Base-by-base conservation (phyloP, 495 filamentous ascomycete genomes). In the Tuber calosporum region DNA sequence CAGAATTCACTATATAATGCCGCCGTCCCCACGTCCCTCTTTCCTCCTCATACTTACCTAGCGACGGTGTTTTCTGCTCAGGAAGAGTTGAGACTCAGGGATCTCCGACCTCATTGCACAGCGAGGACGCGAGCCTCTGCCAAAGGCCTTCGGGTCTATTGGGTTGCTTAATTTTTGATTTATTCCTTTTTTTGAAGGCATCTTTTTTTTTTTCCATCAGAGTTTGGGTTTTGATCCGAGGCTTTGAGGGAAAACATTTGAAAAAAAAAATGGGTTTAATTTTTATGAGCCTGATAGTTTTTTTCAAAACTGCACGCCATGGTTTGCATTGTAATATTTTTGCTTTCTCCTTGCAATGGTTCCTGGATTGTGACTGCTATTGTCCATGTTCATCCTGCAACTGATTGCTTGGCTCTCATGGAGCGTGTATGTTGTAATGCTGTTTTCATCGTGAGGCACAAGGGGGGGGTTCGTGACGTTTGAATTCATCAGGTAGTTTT, bases 51-150 rank as follows among this genome's bases (percentile, higher is more conserved):
- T 77, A 77, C 75, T 77, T 77, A 77, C 75, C 75, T 77, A 77
- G 75, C 75, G 75, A 77, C 75, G 77, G 75, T 76, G 75, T 76
- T 77, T 77, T 74, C 74, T 75, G 75, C 75, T 77, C 75, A 77
- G 53, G 58, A 77, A 77, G 75, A 75, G 74, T 75, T 69, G 70
- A 76, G 75, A 74, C 75, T 77, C 75, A 77, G 76, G 69, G 75
- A 73, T 73, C 58, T 70, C 70, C 74, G 72, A 74, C 69, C 75
- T 77, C 75, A 77, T 77, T 77, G 75, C 75, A 77, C 75, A 77
- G 71, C 74, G 75, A 77, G 75, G 22, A 70, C 74, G 75, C 74
- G 71, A 75, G 74, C 67, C 75, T 77, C 76, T 77, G 75, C 75
- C 75, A 77, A 75, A 77, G 75, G 75, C 76, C 75, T 77, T 77